A percentile compares a stretch with the other conserved stretches of the same genome.
Conservation (phyloP, 208 protist genomes). For the Herpetomonas samuelpessoai region DNA sequence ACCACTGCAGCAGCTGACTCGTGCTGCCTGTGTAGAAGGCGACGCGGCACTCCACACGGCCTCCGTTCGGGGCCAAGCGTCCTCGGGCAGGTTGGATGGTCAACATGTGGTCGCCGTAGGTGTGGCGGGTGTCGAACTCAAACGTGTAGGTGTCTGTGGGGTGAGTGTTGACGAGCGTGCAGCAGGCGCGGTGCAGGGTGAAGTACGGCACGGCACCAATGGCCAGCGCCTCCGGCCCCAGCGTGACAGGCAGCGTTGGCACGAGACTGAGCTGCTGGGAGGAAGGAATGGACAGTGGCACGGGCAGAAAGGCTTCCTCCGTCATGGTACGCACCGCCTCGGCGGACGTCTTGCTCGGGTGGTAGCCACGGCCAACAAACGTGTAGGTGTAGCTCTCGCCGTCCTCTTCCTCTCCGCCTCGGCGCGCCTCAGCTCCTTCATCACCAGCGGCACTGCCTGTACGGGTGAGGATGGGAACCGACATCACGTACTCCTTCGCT, state of each 20-base stretch:
- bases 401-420: slow-evolving; percentile 13
- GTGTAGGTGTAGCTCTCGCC: slow-evolving; percentile 74
- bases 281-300: slow-evolving; percentile 24
- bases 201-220: slow-evolving; percentile 77
- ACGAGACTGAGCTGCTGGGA: slow-evolving; percentile 13
- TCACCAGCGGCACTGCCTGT: background rate
- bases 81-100: slow-evolving; percentile 45
- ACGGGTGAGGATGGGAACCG: slow-evolving; percentile 42
- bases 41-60: slow-evolving; percentile 38
- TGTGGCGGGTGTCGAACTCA: slow-evolving; percentile 41
- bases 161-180: slow-evolving; percentile 64
- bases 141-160: slow-evolving; percentile 52
- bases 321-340: slow-evolving; percentile 27
- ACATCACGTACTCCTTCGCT: slow-evolving; percentile 63
- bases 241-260: slow-evolving; percentile 38
- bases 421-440: background rate
- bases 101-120: slow-evolving; percentile 55
- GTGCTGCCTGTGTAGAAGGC: slow-evolving; percentile 75
- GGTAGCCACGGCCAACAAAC: slow-evolving; percentile 76
- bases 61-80: slow-evolving; percentile 42
- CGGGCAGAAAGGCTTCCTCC: slow-evolving; percentile 43
- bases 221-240: slow-evolving; percentile 70
- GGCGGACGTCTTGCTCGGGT: slow-evolving; percentile 45
- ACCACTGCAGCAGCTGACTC: slow-evolving; percentile 68
- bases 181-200: slow-evolving; percentile 72